These are phyloP conservation scores for Linum usitatissimum DNA, from an alignment of 345 rosid genomes.

Conservation along the genomic window DNA sequence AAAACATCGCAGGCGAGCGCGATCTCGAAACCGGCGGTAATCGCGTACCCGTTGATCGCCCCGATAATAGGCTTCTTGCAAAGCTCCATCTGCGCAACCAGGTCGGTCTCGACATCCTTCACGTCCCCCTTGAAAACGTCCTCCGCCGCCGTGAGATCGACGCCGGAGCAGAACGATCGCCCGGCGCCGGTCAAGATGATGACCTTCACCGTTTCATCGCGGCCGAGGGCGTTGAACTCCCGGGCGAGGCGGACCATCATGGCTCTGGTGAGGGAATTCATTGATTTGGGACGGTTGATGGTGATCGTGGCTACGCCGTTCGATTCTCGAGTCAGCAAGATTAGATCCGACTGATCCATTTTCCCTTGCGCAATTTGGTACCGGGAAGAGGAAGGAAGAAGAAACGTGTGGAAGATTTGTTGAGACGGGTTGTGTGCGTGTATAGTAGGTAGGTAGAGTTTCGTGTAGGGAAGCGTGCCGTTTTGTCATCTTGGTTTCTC, in stretches of 20 bases:
- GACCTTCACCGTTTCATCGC: slow-evolving; percentile 49
- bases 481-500: too few relatives aligned
- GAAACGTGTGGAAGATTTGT: background rate
- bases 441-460: too few relatives aligned
- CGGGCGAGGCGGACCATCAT: slow-evolving; percentile 68
- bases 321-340: slow-evolving; percentile 42
- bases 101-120: slow-evolving; percentile 62
- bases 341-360: slow-evolving; percentile 37
- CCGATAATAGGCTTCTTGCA: slow-evolving; percentile 79
- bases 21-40: slow-evolving; percentile 87
- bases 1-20: slow-evolving; percentile 81
- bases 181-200: slow-evolving; percentile 67
- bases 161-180: slow-evolving; percentile 81
- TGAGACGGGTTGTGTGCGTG: too few relatives aligned
- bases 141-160: slow-evolving; percentile 79
- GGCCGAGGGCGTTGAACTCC: slow-evolving; percentile 43
- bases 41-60: slow-evolving; percentile 74
- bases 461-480: too few relatives aligned
- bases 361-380: background rate
- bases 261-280: slow-evolving; percentile 63
- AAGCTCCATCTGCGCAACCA: slow-evolving; percentile 69
- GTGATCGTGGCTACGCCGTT: slow-evolving; percentile 59
- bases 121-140: slow-evolving; percentile 89
- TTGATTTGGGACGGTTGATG: slow-evolving; percentile 85
- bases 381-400: background rate